These are phyloP conservation scores for Cryptococcus sp. DNA, from an alignment of 1,284 basidiomycete species.

Conservation along the genomic window DNA sequence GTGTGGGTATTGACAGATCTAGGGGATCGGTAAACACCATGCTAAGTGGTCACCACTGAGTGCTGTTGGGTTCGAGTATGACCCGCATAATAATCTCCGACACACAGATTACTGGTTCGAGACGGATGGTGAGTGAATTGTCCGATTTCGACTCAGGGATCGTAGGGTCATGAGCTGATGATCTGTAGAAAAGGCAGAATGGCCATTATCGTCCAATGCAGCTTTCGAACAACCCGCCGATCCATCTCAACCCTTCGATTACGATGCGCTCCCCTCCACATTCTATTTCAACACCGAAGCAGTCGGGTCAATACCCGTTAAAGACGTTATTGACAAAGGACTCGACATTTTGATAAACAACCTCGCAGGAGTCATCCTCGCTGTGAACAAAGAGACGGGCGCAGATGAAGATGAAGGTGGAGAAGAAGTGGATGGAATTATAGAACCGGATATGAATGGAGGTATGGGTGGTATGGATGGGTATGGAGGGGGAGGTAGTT, in stretches of 20 bases:
- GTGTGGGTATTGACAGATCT: background rate
- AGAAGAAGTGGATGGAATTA: constrained; percentile 11
- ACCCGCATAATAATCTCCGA: constrained; percentile 93
- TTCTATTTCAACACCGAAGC: constrained; percentile 92
- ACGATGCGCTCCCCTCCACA: constrained; percentile 73
- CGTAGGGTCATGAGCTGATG: background rate
- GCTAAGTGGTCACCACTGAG: constrained; percentile 98
- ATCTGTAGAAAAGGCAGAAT: constrained; percentile 59
- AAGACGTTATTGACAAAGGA: constrained; percentile 81
- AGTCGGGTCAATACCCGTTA: constrained; percentile 78
- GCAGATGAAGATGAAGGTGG: constrained; percentile 28
- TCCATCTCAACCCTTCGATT: constrained; percentile 79
- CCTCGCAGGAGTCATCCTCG: constrained; percentile 69
- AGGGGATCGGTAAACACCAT: constrained; percentile 98
- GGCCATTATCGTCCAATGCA: constrained; percentile 76
- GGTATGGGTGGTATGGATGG: constrained; percentile 14
- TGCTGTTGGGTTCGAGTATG: constrained; percentile 94
- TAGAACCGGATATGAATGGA: constrained; percentile 30
- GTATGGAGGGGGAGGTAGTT: constrained; percentile 12
- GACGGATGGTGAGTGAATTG: constrained; percentile 52
- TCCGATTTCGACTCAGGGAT: background rate
- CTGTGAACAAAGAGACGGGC: constrained; percentile 41
- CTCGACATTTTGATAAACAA: constrained; percentile 75
- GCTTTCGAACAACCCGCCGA: constrained; percentile 73
- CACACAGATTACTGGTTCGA: constrained; percentile 98